Evolutionary conservation across 1,284 basidiomycete genomes (phyloP).

Genomic region (Schizophyllum commune): DNA sequence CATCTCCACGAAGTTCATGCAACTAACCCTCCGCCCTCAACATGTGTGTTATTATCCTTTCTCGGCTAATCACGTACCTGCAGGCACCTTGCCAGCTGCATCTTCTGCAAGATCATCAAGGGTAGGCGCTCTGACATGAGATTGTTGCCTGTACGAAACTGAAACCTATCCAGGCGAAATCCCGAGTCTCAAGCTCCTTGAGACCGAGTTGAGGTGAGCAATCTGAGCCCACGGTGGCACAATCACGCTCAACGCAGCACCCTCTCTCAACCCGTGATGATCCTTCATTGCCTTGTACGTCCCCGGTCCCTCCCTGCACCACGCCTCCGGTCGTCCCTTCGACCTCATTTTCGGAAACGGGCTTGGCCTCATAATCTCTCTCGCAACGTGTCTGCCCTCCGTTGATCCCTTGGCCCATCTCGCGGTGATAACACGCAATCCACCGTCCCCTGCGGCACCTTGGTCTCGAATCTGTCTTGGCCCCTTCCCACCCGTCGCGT

Average conservation of each 20-base stretch:
- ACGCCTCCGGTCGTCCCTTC: not conserved
- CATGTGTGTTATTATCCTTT: not conserved
- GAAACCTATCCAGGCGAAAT: conserved; percentile 45
- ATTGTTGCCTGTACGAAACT: not conserved
- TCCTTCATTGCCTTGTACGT: not conserved
- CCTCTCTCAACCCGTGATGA: not conserved
- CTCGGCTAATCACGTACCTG: not conserved
- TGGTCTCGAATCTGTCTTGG: not conserved
- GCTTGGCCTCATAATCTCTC: not conserved
- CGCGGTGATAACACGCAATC: not conserved
- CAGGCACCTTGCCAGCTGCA: conserved; percentile 52
- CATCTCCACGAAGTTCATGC: not conserved
- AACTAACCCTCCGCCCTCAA: not conserved
- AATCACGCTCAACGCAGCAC: not conserved
- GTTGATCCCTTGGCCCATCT: not conserved
- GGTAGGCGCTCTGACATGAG: conserved; percentile 35
- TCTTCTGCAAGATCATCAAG: conserved; percentile 92
- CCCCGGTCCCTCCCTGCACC: not conserved
- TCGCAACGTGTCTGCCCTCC: not conserved
- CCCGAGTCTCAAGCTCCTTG: conserved; percentile 78
- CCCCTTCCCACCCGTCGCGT: not conserved
- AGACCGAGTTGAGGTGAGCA: conserved; percentile 65
- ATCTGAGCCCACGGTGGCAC: not conserved
- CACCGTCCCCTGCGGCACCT: not conserved
- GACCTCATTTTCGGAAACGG: not conserved